phyloP scores from a whole-genome alignment of 2,329 filamentous ascomycete genomes.

The Metarhizium guizhouense region DNA sequence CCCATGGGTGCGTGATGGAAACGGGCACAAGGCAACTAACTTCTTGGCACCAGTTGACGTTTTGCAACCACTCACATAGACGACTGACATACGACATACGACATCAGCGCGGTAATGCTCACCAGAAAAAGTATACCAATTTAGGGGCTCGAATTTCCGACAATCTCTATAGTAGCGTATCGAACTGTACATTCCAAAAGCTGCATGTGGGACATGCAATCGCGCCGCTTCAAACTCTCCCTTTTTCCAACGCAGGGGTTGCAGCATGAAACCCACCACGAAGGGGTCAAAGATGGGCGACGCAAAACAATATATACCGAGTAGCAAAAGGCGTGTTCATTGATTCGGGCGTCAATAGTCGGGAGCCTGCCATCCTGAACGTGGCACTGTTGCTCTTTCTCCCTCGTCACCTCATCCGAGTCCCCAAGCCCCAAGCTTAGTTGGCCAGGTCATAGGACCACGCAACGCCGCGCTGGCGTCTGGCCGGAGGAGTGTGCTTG shows the following conservation, averaged over 20 bases:
- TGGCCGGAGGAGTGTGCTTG: neutral
- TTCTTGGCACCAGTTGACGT: too few species aligned
- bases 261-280: too few species aligned
- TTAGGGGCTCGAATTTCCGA: too few species aligned
- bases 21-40: too few species aligned
- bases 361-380: neutral
- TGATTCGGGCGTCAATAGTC: neutral
- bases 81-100: too few species aligned
- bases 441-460: constrained; percentile 3
- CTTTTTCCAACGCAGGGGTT: neutral
- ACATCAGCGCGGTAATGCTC: too few species aligned
- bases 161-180: too few species aligned
- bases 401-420: neutral
- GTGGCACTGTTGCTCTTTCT: neutral
- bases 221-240: neutral
- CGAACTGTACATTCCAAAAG: too few species aligned
- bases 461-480: constrained; percentile 2
- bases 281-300: neutral
- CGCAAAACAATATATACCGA: neutral
- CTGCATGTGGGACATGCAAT: too few species aligned
- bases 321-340: neutral
- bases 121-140: too few species aligned
- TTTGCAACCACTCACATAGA: too few species aligned
- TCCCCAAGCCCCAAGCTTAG: neutral
- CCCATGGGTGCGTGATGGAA: too few species aligned